These are phyloP conservation scores for Chlorella sp. DNA, from an alignment of 139 green algal genomes.

Conservation along the genomic window DNA sequence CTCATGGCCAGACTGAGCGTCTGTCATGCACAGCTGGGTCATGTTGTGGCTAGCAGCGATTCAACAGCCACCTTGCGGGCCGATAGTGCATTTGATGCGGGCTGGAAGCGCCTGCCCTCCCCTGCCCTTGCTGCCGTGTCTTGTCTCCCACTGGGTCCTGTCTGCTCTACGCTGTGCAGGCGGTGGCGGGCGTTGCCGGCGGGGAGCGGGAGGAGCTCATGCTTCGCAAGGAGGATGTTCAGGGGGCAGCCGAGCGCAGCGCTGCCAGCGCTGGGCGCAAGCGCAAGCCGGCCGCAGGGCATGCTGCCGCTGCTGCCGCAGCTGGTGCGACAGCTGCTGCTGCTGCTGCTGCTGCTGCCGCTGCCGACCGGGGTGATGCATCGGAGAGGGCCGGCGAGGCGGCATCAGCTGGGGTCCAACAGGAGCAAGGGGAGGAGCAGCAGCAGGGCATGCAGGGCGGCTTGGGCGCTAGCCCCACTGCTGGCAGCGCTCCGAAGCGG, in stretches of 20 bases:
- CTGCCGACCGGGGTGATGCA: neutral
- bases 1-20: too few relatives aligned
- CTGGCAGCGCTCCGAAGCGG: too few relatives aligned
- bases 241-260: neutral
- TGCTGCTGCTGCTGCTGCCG: neutral
- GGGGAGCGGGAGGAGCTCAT: slow-evolving; percentile 52
- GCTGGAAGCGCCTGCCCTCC: neutral
- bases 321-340: neutral
- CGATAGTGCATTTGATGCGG: too few relatives aligned
- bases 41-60: too few relatives aligned
- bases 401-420: too few relatives aligned
- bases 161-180: slow-evolving; percentile 12
- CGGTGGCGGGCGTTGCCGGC: slow-evolving; percentile 63
- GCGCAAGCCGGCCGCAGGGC: neutral
- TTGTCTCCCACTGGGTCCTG: neutral
- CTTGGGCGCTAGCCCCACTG: too few relatives aligned
- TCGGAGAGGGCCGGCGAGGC: too few relatives aligned
- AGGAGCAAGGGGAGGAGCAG: too few relatives aligned
- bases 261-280: neutral
- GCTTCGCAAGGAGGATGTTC: slow-evolving; percentile 15
- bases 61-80: too few relatives aligned
- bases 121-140: neutral
- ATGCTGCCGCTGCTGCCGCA: neutral
- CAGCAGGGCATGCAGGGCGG: too few relatives aligned
- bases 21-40: too few relatives aligned